phyloP scores from a whole-genome alignment of 2,329 filamentous ascomycete species.

The Herpotrichia juniperi region DNA sequence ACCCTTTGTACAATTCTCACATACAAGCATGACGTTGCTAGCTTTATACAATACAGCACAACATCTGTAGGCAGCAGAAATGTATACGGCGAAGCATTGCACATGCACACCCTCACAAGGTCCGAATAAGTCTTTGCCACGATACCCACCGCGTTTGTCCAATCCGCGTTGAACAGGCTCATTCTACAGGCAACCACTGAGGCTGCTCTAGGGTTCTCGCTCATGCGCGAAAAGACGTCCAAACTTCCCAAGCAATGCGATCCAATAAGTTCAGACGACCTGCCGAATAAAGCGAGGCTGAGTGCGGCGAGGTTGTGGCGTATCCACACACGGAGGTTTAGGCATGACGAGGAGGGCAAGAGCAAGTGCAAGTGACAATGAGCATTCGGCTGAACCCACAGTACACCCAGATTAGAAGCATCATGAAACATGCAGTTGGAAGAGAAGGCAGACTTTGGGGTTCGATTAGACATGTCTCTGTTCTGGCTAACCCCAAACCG shows the following conservation, averaged over 20 bases:
- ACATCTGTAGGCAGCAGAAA: not conserved
- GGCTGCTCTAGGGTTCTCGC: not conserved
- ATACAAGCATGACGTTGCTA: not conserved
- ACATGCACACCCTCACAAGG: not conserved
- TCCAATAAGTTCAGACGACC: not conserved
- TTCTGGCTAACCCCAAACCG: not conserved
- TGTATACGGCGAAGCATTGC: not conserved
- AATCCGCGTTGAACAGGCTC: not conserved
- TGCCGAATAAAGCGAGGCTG: not conserved
- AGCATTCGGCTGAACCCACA: too few relatives aligned
- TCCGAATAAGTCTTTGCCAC: not conserved
- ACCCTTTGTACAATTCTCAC: not conserved
- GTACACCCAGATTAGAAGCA: too few relatives aligned
- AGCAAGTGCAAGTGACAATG: too few relatives aligned
- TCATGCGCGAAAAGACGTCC: not conserved
- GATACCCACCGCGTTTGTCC: not conserved
- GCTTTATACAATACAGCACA: not conserved
- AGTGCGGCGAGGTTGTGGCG: not conserved
- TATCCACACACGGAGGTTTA: too few relatives aligned
- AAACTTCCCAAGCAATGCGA: not conserved
- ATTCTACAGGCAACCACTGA: not conserved
- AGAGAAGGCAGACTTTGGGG: too few relatives aligned
- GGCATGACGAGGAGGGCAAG: too few relatives aligned
- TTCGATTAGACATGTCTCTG: too few relatives aligned
- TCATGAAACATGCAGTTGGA: too few relatives aligned